Base-by-base conservation (phyloP, 2,329 filamentous ascomycete genomes). In the Sporothrix sp. region DNA sequence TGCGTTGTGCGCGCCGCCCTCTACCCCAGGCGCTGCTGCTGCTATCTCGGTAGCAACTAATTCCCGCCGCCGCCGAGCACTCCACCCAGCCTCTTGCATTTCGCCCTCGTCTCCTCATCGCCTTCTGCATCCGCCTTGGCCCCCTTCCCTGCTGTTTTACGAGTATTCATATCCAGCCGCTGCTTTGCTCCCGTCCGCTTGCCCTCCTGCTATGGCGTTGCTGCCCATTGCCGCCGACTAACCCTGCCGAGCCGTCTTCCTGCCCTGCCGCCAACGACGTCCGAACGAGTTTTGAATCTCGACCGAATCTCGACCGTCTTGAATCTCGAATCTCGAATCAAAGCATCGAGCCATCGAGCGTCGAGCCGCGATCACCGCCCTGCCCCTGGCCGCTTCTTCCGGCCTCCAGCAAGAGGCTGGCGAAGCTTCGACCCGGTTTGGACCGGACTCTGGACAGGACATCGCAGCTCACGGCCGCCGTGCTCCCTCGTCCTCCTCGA, bases 41-140 rank as follows among this genome's bases (percentile, higher is more conserved):
- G 20, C 50, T 43, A 43, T 43, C 33, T n/a, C 39, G 33, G 14
- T 49, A 36, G 37, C 48, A 45, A 18, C 48, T 36, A 48, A 47
- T 49, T 47, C 49, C 52, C 52, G 52, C 50, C 32, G 52, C 33
- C 50, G 49, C 52, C 52, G 52, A 54, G 28, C 42, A 47, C 50
- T 54, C 42, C 49, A 28, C 49, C 52, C 44, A 52, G 30, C 44
- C 45, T 48, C 49, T 49, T 30, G 38, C 40, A 43, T 48, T 40
- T 46, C 35, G 25, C 40, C 40, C 35, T 44, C 32, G 30, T 32
- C 35, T 43, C 33, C n/a, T 37, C 20, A 18, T 16, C 37, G 18
- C 27, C 36, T 48, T 42, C 13, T 16, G 13, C 33, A 32, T 33
- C 40, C 7, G n/a, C 30, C 23, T 52, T 44, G 37, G 23, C 16